A percentile compares a stretch with the other conserved stretches of the same genome.
These are phyloP conservation scores for Ensete glaucum DNA, from an alignment of 176 grass and related monocot genomes.

Conservation along the genomic window DNA sequence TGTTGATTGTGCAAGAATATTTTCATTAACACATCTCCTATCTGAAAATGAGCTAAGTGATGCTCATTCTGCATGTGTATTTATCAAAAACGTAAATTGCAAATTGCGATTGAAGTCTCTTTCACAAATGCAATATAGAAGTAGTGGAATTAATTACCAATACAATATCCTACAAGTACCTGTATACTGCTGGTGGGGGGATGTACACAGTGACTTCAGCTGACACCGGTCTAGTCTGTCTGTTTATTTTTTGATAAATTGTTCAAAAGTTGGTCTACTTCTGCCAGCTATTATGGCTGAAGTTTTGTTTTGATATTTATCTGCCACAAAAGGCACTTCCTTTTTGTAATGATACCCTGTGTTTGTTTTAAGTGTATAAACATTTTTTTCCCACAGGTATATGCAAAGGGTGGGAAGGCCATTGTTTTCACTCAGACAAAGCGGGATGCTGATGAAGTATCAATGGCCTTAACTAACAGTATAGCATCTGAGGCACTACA, in stretches of 20 bases:
- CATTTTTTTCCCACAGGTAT: conserved; percentile 34
- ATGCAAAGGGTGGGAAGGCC: conserved; percentile 98
- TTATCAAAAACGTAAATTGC: too few relatives aligned
- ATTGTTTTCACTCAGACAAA: conserved; percentile 95
- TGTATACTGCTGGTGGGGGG: not conserved
- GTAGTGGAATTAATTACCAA: not conserved
- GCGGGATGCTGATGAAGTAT: conserved; percentile 90
- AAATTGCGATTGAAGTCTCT: too few relatives aligned
- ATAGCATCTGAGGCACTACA: conserved; percentile 97
- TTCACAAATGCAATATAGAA: too few relatives aligned
- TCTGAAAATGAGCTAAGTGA: not conserved
- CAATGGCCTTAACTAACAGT: conserved; percentile 66
- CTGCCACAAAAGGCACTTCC: not conserved
- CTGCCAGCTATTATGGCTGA: not conserved
- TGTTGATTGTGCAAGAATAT: not conserved
- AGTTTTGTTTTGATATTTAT: not conserved
- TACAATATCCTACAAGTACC: not conserved
- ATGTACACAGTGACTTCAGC: not conserved
- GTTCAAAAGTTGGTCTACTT: not conserved
- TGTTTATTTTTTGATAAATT: not conserved
- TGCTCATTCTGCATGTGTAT: too few relatives aligned
- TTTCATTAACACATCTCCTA: not conserved
- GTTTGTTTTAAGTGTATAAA: not conserved
- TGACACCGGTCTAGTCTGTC: not conserved
- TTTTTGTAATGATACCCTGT: not conserved